phyloP scores from a whole-genome alignment of 305 asterid species.

The Solanum hybrid region DNA sequence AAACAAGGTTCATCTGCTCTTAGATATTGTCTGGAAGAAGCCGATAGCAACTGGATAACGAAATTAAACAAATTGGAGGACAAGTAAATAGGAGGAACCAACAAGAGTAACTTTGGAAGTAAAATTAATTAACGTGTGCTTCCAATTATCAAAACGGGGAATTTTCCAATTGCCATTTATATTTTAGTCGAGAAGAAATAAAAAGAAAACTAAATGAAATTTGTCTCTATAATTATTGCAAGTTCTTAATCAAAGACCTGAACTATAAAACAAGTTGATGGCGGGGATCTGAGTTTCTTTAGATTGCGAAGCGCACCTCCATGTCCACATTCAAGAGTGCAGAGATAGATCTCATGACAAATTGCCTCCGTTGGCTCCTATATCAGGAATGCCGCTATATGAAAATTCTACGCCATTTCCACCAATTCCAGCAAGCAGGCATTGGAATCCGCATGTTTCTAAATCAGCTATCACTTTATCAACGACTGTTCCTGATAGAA shows the following conservation, averaged over 20 bases:
- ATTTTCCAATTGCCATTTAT: background rate
- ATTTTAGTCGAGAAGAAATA: background rate
- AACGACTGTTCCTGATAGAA: conserved; percentile 70
- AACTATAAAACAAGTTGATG: background rate
- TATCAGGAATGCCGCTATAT: conserved; percentile 43
- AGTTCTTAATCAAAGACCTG: background rate
- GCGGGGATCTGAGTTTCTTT: background rate
- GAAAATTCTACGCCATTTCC: conserved; percentile 79
- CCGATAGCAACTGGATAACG: background rate
- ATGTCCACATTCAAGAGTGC: background rate
- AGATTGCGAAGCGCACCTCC: background rate
- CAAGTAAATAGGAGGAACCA: background rate
- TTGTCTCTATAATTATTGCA: background rate
- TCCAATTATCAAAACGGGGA: background rate
- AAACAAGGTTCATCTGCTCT: background rate
- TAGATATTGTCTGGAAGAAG: background rate
- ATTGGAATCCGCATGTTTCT: conserved; percentile 67
- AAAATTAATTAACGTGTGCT: background rate
- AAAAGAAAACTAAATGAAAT: background rate
- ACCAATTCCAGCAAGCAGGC: conserved; percentile 82
- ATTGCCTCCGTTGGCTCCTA: background rate
- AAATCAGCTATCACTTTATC: conserved; percentile 65
- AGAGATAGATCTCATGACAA: background rate
- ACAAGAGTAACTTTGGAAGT: no score
- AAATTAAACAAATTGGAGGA: background rate